These are phyloP conservation scores for Bruguiera gymnorhiza DNA, from an alignment of 345 rosid genomes.

Conservation along the genomic window DNA sequence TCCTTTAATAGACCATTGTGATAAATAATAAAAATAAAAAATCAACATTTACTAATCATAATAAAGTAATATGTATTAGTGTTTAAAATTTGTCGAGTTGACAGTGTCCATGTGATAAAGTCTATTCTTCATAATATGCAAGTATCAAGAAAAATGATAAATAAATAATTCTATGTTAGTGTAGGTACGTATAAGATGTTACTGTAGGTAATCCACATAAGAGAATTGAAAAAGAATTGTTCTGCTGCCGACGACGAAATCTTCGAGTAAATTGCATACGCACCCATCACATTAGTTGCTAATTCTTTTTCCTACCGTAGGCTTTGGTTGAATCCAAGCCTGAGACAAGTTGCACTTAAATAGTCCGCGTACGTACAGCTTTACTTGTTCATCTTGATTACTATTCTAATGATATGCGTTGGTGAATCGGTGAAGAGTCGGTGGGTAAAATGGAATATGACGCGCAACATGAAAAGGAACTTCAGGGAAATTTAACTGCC, in stretches of 20 bases:
- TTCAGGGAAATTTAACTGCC: background rate
- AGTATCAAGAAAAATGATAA: too few relatives aligned
- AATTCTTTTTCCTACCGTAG: background rate
- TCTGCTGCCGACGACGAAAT: slow-evolving; percentile 24
- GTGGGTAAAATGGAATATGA: slow-evolving; percentile 5
- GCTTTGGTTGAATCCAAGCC: slow-evolving; percentile 21
- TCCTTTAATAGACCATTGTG: too few relatives aligned
- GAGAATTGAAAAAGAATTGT: too few relatives aligned
- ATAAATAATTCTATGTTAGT: too few relatives aligned
- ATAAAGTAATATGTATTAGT: too few relatives aligned
- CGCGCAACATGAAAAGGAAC: slow-evolving; percentile 2
- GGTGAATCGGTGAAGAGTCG: slow-evolving; percentile 17
- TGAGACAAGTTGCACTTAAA: slow-evolving; percentile 11
- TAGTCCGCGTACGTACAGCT: slow-evolving; percentile 3
- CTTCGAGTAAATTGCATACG: slow-evolving; percentile 9
- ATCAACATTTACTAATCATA: too few relatives aligned
- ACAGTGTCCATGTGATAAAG: too few relatives aligned
- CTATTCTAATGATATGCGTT: background rate
- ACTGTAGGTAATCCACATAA: too few relatives aligned
- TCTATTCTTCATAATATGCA: too few relatives aligned
- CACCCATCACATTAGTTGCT: background rate
- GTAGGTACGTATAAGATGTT: too few relatives aligned
- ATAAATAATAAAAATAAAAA: too few relatives aligned
- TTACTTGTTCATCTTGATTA: slow-evolving; percentile 4
- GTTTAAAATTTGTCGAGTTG: too few relatives aligned